Evolutionary conservation across 176 grass and related monocot genomes (phyloP), one percentile per base, ranked within the genome.

Genomic region (Ensete ventricosum): DNA sequence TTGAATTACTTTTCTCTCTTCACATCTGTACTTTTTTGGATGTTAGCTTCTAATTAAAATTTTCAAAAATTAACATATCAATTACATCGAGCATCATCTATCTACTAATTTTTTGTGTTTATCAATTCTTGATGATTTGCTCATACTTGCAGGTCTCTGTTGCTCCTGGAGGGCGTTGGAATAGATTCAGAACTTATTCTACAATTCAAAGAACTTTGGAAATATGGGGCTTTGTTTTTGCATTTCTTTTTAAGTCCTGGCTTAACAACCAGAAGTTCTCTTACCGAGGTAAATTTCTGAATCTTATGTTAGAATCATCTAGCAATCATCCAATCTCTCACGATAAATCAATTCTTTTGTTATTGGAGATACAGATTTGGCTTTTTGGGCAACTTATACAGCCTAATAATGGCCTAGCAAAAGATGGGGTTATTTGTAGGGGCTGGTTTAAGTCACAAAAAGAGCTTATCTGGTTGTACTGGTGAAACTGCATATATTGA

Each of bases 151-250:
- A 99, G 95, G 95, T 94, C n/a, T 91, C 95, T 73, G 84, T 99
- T 84, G 64, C 87, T 65, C 88, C 95, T 71, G 95, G 95, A 53
- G 95, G 95, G 27, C 88, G 90, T 43, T 99, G 95, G 95, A 94
- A 82, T 71, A 86, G 90, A 52, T 99, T 99, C 82, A 99, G 94
- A 94, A 99, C 95, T 55, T 99, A 99, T 79, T 99, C 95, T 8
- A 99, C 95, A 14, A 89, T 99, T 84, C 95, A 99, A 88, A 89
- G 95, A 85, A 99, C 95, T 17, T 53, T 94, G 79, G 95, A 99
- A 79, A 99, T 99, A 84, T 99, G 95, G 95, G 88, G 90, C 14
- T 94, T 91, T 76, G 90, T 99, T 77, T 89, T 99, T 51, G 50
- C 72, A 70, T 94, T 99, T 82, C 55, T 93, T 84, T 89, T 99